phyloP scores from a whole-genome alignment of 345 rosid genomes.

The Syzygium grande region DNA sequence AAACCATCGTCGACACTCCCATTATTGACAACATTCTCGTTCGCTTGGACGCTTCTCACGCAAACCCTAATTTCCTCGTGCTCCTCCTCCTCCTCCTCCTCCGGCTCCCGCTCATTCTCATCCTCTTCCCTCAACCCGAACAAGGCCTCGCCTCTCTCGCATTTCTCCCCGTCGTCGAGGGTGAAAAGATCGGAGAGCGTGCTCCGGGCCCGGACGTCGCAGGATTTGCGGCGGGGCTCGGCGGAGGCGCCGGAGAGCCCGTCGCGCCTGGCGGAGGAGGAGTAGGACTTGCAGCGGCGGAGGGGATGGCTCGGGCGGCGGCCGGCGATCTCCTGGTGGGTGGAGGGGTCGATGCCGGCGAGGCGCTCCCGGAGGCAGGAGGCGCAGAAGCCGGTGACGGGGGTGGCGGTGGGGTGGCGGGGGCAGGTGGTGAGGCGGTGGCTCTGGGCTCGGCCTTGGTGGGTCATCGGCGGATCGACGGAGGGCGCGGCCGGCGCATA shows the following conservation, averaged over 20 bases:
- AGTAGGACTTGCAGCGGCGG: constrained; percentile 52
- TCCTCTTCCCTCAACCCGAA: constrained; percentile 5
- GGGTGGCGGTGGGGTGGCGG: constrained; percentile 49
- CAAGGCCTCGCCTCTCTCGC: neutral
- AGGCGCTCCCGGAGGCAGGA: constrained; percentile 81
- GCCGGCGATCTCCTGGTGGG: constrained; percentile 19
- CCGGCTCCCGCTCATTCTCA: neutral
- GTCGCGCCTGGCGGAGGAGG: constrained; percentile 20
- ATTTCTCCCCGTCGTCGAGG: constrained; percentile 10
- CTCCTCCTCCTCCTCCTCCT: neutral
- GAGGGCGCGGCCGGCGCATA: constrained; percentile 8
- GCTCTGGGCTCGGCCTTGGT: constrained; percentile 12
- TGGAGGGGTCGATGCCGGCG: constrained; percentile 35
- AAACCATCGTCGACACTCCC: constrained; percentile 19
- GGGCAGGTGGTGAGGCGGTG: constrained; percentile 38
- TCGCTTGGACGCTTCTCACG: neutral
- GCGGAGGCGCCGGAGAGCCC: constrained; percentile 10
- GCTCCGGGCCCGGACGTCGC: constrained; percentile 33
- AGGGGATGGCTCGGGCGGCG: constrained; percentile 34
- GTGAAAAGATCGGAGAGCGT: constrained; percentile 40
- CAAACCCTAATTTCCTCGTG: constrained; percentile 8
- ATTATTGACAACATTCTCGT: neutral
- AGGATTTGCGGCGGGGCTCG: constrained; percentile 51
- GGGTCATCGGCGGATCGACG: constrained; percentile 48
- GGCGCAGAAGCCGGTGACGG: constrained; percentile 63